A percentile compares a stretch with the other conserved stretches of the same genome.
These are phyloP conservation scores for Trichoderma pleuroti DNA, from an alignment of 2,329 filamentous ascomycete genomes.

Conservation along the genomic window DNA sequence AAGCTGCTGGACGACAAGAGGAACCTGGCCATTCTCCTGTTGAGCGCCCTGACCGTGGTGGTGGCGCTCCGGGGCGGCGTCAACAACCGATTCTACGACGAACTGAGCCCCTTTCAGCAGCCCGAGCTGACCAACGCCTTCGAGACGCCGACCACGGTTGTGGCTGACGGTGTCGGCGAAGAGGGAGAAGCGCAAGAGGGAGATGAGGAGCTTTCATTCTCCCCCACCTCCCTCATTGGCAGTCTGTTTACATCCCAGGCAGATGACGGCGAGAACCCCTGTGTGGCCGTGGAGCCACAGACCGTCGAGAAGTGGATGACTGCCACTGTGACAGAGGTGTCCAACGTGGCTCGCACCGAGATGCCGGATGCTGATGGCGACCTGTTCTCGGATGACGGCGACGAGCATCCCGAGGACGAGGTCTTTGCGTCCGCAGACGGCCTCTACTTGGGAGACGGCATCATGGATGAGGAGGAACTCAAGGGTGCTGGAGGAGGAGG, in stretches of 20 bases:
- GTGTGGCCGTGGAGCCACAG: slow-evolving; percentile 14
- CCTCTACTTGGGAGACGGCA: not conserved
- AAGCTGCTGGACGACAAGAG: slow-evolving; percentile 56
- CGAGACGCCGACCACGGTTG: slow-evolving; percentile 21
- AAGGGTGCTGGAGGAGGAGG: slow-evolving; percentile 7
- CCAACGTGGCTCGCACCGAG: slow-evolving; percentile 19
- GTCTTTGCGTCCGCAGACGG: not conserved
- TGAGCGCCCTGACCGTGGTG: slow-evolving; percentile 52
- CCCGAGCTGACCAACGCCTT: slow-evolving; percentile 26
- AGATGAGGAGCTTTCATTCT: not conserved
- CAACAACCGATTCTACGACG: not conserved
- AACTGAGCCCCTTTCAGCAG: slow-evolving; percentile 29
- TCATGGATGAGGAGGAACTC: not conserved
- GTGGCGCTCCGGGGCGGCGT: slow-evolving; percentile 41
- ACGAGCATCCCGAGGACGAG: not conserved
- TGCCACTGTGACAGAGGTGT: slow-evolving; percentile 33
- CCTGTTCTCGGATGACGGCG: slow-evolving; percentile 12
- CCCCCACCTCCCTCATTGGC: slow-evolving; percentile 3
- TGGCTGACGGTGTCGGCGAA: not conserved
- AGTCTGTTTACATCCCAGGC: not conserved
- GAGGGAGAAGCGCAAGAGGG: not conserved
- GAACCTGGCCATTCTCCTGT: slow-evolving; percentile 54
- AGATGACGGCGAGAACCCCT: slow-evolving; percentile 16
- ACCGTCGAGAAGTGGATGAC: slow-evolving; percentile 22
- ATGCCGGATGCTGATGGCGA: slow-evolving; percentile 25